Evolutionary conservation across 495 filamentous ascomycete species (phyloP), one percentile per base, ranked within the genome.

Genomic region (Podospora fimiseda): DNA sequence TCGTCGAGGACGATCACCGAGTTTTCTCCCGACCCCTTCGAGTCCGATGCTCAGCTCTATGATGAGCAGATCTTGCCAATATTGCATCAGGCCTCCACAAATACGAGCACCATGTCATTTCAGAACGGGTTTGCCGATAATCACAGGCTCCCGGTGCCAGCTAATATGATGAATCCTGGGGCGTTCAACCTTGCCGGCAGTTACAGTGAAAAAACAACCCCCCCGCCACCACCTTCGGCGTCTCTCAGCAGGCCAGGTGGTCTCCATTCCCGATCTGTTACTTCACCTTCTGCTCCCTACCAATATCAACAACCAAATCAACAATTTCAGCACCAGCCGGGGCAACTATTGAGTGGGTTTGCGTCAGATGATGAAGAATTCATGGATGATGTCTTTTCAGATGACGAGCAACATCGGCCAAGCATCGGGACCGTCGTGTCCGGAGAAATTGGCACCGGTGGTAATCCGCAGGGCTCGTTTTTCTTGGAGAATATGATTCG

Each of bases 1-100:
- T 80, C 81, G 14, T 80, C 85, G n/a, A 78, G 80, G 23, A 81
- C 79, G 13, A 80, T 84, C 53, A 80, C 84, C 52, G 70, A 86
- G 73, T 68, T 80, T 45, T 85, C 79, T 14, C 71, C 73, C 14
- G 79, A 77, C 46, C 72, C 70, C 43, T 82, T 82, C 33, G 90
- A 95, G 53, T 84, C 83, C 24, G 86, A 83, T 15, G 89, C 90
- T 11, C 85, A 89, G 62, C 75, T 96, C 2, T 97, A 98, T 64
- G 91, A 97, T 62, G 92, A 92, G 62, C 87, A 95, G 60, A 94
- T 92, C 11, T 79, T 91, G 2, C 93, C 93, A 0, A 95, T 98
- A 48, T 72, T 97, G 14, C 84, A 89, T 57, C 88, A 90, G 58
- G 74, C 74, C 1, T 74, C 73, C 2, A 73, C 62, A 46, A 74